Evolutionary conservation across 176 grass and related monocot species (phyloP), one percentile per base, ranked within the genome.

Genomic region (Dendrocalamus sinicus): DNA sequence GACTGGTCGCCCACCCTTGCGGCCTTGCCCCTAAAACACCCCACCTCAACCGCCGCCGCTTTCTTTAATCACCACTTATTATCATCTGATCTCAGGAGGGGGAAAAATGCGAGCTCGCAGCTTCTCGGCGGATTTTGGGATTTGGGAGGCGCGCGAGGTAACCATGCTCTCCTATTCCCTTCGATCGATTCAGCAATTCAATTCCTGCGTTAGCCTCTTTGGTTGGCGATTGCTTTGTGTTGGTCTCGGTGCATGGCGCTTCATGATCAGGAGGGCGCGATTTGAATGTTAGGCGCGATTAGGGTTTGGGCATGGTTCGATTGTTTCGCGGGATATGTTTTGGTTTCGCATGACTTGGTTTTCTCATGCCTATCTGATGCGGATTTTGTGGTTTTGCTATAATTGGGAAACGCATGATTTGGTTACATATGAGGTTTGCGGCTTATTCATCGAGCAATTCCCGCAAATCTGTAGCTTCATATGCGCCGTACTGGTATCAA

Each of bases 111-210:
- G 35, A 13, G 1, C 3, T 12, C 58, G 72, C 65, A 12, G 50
- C 28, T 30, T 30, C 28, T 30, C 28, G 28, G 28, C 28, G 28
- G 28, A 30, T 30, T 30, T 89, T 30, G 53, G 53, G 55, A 82
- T 86, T 83, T 41, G 20, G 15, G 15, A 78, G 3, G 15, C 26
- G 84, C 67, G 63, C 15, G 26, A 87, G 84, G 89, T 90, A 75
- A 72, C 12, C 79, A 14, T 7, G 0, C 37, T 9, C 46, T 19
- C 19, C 39, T 2, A 15, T 26, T 70, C 45, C 11, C 30, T n/a
- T 83, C 20, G 55, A 65, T 78, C 58, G 55, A 76, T 70, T 51
- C 0, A 9, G 10, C 32, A 13, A 6, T 3, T 5, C 40, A 5
- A 59, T 72, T 52, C 57, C 44, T 35, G 4, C 30, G 23, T 14